Percentiles rank a stretch among this genome's conserved stretches.
These are phyloP conservation scores for Discostella pseudostelligera DNA, from an alignment of 108 stramenopile species.

Conservation along the genomic window DNA sequence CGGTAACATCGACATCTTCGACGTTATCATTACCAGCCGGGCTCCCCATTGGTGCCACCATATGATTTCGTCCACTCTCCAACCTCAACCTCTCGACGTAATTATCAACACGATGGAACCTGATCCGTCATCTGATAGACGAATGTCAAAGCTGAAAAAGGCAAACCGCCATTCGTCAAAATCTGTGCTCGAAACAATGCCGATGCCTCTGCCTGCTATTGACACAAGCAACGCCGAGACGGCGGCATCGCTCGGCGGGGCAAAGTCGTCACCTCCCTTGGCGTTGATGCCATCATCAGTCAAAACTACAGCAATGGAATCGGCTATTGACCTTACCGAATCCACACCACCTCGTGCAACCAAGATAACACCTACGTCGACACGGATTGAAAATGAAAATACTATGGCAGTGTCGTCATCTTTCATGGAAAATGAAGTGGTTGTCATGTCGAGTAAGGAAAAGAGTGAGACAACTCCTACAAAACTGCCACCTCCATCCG, in stretches of 20 bases:
- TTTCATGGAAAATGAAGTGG: neutral
- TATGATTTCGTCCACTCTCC: too few relatives aligned
- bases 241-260: neutral
- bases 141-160: slow-evolving; percentile 20
- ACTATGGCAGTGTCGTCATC: neutral
- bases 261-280: neutral
- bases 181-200: slow-evolving; percentile 11
- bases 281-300: neutral
- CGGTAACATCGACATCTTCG: too few relatives aligned
- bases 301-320: neutral
- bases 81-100: neutral
- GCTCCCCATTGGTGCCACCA: too few relatives aligned
- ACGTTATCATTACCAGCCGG: too few relatives aligned
- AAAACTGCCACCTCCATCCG: neutral
- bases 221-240: neutral
- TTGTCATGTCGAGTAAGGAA: neutral
- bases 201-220: neutral
- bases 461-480: neutral
- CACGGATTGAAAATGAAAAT: neutral
- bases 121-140: neutral
- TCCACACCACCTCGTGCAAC: neutral
- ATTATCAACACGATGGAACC: neutral
- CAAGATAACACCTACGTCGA: neutral
- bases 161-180: slow-evolving; percentile 7
- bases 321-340: slow-evolving; percentile 6